These are phyloP conservation scores for Calonectria pseudoreteaudii DNA, from an alignment of 2,329 filamentous ascomycete genomes.

Conservation along the genomic window DNA sequence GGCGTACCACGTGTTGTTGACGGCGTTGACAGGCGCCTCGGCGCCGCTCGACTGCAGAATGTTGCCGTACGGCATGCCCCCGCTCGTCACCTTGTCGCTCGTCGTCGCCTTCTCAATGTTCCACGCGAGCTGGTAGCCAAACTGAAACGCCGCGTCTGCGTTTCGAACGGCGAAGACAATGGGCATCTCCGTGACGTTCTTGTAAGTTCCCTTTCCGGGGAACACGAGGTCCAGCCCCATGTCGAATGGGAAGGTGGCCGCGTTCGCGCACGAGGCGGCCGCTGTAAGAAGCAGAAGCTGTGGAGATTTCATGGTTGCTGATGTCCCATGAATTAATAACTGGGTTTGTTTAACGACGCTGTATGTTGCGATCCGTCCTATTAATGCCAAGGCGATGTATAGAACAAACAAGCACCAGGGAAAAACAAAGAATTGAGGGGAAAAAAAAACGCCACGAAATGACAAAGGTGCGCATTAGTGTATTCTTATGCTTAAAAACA, in stretches of 20 bases:
- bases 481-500: conserved; percentile 1
- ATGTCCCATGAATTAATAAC: neutral
- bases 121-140: neutral
- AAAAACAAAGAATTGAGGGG: neutral
- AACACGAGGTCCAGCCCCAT: neutral
- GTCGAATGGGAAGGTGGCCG: neutral
- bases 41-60: neutral
- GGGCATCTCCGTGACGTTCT: neutral
- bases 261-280: neutral
- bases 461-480: neutral
- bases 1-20: neutral
- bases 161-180: neutral
- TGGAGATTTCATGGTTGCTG: neutral
- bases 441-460: neutral
- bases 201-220: neutral
- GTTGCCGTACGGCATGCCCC: neutral
- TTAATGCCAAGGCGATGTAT: neutral
- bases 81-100: neutral
- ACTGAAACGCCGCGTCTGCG: neutral
- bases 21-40: neutral
- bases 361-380: neutral
- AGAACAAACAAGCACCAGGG: neutral
- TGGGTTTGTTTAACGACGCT: neutral
- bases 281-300: neutral
- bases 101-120: neutral